Evolutionary conservation across 768 basidiomycete genomes (phyloP), one percentile per base, ranked within the genome.

Genomic region (Ramaria rubella): DNA sequence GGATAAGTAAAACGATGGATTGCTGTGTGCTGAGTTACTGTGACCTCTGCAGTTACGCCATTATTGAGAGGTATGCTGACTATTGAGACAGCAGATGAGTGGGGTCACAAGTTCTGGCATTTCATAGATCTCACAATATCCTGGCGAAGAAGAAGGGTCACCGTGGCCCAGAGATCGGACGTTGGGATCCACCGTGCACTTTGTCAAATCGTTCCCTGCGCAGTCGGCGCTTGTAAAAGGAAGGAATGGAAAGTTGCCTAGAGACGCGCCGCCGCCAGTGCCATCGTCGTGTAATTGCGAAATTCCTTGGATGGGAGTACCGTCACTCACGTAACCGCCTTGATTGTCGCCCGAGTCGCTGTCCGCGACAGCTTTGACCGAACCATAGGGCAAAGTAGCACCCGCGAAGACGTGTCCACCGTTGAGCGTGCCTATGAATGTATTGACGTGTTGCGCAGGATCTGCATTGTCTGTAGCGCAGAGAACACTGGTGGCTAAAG

Each of bases 141-240:
- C 84, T 0, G 83, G 84, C 15, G 81, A 79, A 4, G 82, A 8
- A 8, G 55, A 48, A n/a, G 55, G 55, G 12, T 27, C 29, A 6
- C 55, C 55, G 17, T 56, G 55, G 21, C 27, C 29, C 4, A 56
- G 15, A 26, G 33, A 40, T n/a, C 55, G 55, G 15, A 6, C 12
- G 23, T 12, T 11, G 21, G 55, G 55, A 34, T 56, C 55, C 19
- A 56, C 31, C 12, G 43, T 31, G 34, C 55, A 56, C 21, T 49
- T 48, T 27, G 33, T 34, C 29, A 56, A 33, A 26, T 30, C 45
- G 24, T 55, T 55, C n/a, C 43, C 42, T 29, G 55, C 29, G 43
- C 55, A 56, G 24, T 56, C 45, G 9, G 27, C 19, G 19, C 4
- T 51, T 5, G 50, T 58, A 24, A 58, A 27, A 27, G 49, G 50